A percentile compares a stretch with the other conserved stretches of the same genome.
phyloP scores from a whole-genome alignment of 2,329 filamentous ascomycete species.

The Zymoseptoria tritici region DNA sequence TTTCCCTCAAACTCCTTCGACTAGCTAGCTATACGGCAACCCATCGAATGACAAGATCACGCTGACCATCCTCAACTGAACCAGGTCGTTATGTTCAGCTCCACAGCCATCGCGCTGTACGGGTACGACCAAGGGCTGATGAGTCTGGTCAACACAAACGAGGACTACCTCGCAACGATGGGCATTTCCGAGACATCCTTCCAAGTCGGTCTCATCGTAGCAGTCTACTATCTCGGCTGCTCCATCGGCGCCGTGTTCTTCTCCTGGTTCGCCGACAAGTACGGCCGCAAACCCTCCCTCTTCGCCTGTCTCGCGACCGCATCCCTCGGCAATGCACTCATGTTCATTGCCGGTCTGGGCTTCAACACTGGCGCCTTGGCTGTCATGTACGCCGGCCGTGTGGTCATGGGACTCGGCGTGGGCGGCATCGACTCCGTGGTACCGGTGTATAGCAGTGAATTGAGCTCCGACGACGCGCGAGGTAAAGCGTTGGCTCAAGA shows the following conservation, averaged over 20 bases:
- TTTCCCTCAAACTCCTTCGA: not conserved
- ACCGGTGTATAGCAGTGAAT: conserved; percentile 52
- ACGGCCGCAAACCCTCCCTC: conserved; percentile 49
- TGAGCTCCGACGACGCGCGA: conserved; percentile 49
- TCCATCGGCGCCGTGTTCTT: conserved; percentile 51
- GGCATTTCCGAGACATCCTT: conserved; percentile 44
- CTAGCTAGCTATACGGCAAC: not conserved
- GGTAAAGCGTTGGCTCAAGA: conserved; percentile 55
- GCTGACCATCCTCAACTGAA: conserved; percentile 3
- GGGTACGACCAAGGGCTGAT: conserved; percentile 47
- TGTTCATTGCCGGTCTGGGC: conserved; percentile 51
- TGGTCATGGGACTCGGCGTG: conserved; percentile 51
- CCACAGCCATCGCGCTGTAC: conserved; percentile 49
- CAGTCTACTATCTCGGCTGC: conserved; percentile 57
- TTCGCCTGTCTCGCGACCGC: conserved; percentile 49
- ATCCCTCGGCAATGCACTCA: conserved; percentile 51
- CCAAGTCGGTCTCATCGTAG: conserved; percentile 53
- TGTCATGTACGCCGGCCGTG: conserved; percentile 44
- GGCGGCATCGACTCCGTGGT: conserved; percentile 56
- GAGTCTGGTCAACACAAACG: conserved; percentile 49
- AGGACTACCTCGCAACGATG: conserved; percentile 52
- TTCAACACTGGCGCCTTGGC: conserved; percentile 36
- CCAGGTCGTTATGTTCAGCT: conserved; percentile 47
- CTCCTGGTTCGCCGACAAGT: conserved; percentile 47
- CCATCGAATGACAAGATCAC: conserved; percentile 34